phyloP scores from a whole-genome alignment of 768 basidiomycete genomes.

The Termitomyces bulborhizus region DNA sequence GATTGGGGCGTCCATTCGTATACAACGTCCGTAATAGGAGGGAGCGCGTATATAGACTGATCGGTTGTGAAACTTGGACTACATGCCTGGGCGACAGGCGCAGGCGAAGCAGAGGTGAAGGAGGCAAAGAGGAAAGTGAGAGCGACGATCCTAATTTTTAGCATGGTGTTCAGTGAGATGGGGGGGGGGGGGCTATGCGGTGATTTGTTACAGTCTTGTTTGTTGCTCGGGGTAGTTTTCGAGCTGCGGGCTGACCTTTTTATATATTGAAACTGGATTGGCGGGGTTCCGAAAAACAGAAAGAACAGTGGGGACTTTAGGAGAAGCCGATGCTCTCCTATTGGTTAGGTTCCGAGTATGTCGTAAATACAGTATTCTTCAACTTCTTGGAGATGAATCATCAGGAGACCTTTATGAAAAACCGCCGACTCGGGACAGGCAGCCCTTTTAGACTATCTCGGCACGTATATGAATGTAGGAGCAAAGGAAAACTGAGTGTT shows the following conservation, averaged over 20 bases:
- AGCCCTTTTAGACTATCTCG: neutral
- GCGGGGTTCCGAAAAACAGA: neutral
- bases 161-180: neutral
- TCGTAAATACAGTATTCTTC: neutral
- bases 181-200: neutral
- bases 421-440: too few species aligned
- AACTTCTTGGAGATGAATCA: neutral
- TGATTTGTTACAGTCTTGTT: neutral
- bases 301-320: neutral
- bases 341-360: neutral
- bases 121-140: conserved; percentile 10
- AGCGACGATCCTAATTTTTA: neutral
- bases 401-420: too few species aligned
- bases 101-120: conserved; percentile 20
- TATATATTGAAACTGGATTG: neutral
- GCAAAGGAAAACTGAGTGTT: too few species aligned
- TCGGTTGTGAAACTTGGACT: conserved; percentile 5
- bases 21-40: conserved; percentile 5
- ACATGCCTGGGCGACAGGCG: conserved; percentile 6
- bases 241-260: neutral
- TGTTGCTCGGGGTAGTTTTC: neutral
- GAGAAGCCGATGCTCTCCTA: neutral
- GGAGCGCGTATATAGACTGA: conserved; percentile 11
- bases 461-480: neutral
- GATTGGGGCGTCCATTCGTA: conserved; percentile 9